Evolutionary conservation across 306 rosid species (phyloP).

Genomic region (Rosa rugosa): DNA sequence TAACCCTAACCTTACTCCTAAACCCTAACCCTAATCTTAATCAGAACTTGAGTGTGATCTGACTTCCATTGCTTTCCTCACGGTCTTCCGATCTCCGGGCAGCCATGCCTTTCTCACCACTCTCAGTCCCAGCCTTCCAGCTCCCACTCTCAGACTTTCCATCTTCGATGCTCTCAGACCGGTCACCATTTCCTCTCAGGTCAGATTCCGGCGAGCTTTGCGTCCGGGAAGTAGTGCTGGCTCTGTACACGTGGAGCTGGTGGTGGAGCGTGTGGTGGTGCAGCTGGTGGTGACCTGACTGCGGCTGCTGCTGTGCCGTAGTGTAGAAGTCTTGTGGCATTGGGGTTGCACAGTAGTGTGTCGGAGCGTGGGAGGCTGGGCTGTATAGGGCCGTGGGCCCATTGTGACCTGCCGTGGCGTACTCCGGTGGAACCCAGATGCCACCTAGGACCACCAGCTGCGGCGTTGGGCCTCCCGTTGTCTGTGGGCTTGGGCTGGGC

Average conservation of each 20-base stretch:
- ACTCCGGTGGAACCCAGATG: conserved; percentile 96
- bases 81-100: conserved; percentile 44
- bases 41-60: conserved; percentile 83
- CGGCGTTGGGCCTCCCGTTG: conserved; percentile 61
- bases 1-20: conserved; percentile 14
- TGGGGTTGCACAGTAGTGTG: conserved; percentile 67
- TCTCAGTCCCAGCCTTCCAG: conserved; percentile 78
- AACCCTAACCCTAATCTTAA: conserved; percentile 26
- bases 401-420: conserved; percentile 57
- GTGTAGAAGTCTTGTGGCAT: conserved; percentile 75
- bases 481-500: conserved; percentile 87
- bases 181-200: conserved; percentile 41
- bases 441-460: conserved; percentile 89
- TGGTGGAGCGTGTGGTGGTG: conserved; percentile 63
- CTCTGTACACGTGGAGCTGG: conserved; percentile 70
- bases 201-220: conserved; percentile 67
- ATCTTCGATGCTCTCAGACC: conserved; percentile 91
- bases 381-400: conserved; percentile 66
- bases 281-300: conserved; percentile 44
- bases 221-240: conserved; percentile 40
- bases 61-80: conserved; percentile 76
- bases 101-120: conserved; percentile 68
- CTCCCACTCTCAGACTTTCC: conserved; percentile 94
- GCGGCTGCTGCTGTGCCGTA: conserved; percentile 40
- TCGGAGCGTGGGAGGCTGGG: conserved; percentile 58